phyloP scores from a whole-genome alignment of 257 asterid genomes.

The Forsythia suspensa region DNA sequence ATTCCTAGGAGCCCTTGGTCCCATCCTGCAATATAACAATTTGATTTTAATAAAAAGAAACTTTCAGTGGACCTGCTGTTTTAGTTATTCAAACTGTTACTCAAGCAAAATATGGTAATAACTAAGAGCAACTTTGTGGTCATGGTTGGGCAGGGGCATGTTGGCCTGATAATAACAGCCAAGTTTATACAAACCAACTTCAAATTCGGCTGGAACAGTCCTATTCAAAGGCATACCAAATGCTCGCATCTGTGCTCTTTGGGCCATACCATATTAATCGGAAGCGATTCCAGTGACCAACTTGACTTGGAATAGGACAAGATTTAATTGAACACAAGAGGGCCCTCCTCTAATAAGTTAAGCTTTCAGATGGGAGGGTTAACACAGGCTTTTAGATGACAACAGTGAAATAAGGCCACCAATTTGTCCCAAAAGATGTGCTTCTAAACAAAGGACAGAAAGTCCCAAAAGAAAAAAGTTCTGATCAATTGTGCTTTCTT shows the following conservation, averaged over 20 bases:
- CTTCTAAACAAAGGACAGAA: not conserved
- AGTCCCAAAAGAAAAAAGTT: not conserved
- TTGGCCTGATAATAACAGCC: not conserved
- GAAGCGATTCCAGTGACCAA: not conserved
- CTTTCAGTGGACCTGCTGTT: not conserved
- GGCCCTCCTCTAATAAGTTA: not conserved
- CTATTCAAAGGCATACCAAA: not conserved
- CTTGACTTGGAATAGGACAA: not conserved
- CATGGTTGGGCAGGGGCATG: not conserved
- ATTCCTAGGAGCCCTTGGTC: conserved; percentile 94
- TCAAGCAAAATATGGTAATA: not conserved
- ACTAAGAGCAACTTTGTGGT: not conserved
- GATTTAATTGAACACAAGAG: not conserved
- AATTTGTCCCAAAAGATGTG: not conserved
- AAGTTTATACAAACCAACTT: not conserved
- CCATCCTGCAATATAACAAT: conserved; percentile 73
- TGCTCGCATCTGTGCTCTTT: not conserved
- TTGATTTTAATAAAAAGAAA: conserved; percentile 3
- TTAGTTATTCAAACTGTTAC: not conserved
- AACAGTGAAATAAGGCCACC: not conserved
- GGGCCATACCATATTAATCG: not conserved
- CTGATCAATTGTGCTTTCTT: not conserved
- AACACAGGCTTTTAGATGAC: not conserved
- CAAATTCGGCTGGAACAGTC: not conserved
- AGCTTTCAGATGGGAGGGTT: not conserved